Percentiles rank a stretch among this genome's conserved stretches.
These are phyloP conservation scores for Mycena kentingensis DNA, from an alignment of 768 basidiomycete species.

Conservation along the genomic window DNA sequence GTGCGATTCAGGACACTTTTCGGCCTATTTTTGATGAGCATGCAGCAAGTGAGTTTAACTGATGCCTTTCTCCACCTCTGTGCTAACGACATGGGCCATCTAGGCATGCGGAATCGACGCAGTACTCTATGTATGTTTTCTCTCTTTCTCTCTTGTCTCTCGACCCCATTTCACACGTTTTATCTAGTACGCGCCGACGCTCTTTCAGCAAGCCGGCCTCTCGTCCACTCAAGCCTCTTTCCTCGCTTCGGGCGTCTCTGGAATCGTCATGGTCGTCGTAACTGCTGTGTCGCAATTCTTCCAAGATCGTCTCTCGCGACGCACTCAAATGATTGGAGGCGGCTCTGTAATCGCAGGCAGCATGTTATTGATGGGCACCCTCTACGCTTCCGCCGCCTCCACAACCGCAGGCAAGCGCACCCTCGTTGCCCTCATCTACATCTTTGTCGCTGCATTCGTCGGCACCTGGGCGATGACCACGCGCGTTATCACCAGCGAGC, in stretches of 20 bases:
- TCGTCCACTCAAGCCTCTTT: conserved; percentile 48
- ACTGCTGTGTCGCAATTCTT: conserved; percentile 41
- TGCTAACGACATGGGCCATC: conserved; percentile 11
- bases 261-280: conserved; percentile 43
- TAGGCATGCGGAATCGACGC: conserved; percentile 38
- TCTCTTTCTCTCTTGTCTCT: not conserved
- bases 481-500: conserved; percentile 46
- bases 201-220: conserved; percentile 53
- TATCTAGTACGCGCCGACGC: conserved; percentile 39
- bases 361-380: conserved; percentile 44
- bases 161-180: not conserved
- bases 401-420: conserved; percentile 37
- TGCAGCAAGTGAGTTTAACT: conserved; percentile 37
- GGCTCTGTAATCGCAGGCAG: conserved; percentile 40
- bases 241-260: conserved; percentile 52
- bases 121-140: conserved; percentile 34
- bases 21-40: conserved; percentile 46
- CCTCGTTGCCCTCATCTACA: conserved; percentile 48
- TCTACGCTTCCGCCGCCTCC: conserved; percentile 42
- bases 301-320: conserved; percentile 33
- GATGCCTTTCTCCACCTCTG: not conserved
- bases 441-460: conserved; percentile 46
- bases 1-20: conserved; percentile 37
- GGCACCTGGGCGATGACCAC: conserved; percentile 47
- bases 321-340: conserved; percentile 44